Evolutionary conservation across 2,329 filamentous ascomycete genomes (phyloP).

Genomic region (Aspergillus terreus): DNA sequence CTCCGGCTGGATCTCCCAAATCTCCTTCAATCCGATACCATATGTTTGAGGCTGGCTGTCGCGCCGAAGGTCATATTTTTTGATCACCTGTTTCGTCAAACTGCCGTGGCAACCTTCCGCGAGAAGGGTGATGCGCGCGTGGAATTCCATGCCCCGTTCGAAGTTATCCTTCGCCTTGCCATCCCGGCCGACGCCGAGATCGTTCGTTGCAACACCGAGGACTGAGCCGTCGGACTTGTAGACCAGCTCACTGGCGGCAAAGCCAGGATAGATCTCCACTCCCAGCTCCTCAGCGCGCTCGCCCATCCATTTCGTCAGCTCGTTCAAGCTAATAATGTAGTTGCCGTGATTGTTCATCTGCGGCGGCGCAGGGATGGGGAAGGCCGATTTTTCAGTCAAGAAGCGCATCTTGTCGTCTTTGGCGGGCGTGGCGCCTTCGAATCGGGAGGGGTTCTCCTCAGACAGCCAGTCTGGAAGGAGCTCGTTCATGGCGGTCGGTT

Average conservation of each 20-base stretch:
- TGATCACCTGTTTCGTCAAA: slow-evolving; percentile 89
- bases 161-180: slow-evolving; percentile 87
- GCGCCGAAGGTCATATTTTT: slow-evolving; percentile 84
- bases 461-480: slow-evolving; percentile 90
- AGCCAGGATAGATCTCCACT: slow-evolving; percentile 94
- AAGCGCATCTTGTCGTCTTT: slow-evolving; percentile 87
- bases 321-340: slow-evolving; percentile 93
- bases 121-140: slow-evolving; percentile 85
- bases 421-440: slow-evolving; percentile 82
- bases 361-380: slow-evolving; percentile 82
- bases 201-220: slow-evolving; percentile 91
- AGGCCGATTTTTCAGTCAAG: slow-evolving; percentile 72
- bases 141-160: slow-evolving; percentile 97
- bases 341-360: slow-evolving; percentile 99
- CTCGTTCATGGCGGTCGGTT: slow-evolving; percentile 83
- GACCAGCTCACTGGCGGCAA: slow-evolving; percentile 88
- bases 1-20: slow-evolving; percentile 92
- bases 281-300: slow-evolving; percentile 95
- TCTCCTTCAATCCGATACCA: slow-evolving; percentile 88
- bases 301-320: slow-evolving; percentile 92
- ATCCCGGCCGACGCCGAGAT: slow-evolving; percentile 76
- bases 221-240: slow-evolving; percentile 85
- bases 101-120: slow-evolving; percentile 95
- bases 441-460: slow-evolving; percentile 81
- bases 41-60: slow-evolving; percentile 95